These are phyloP conservation scores for Saccharata proteae DNA, from an alignment of 2,329 filamentous ascomycete species.

Conservation along the genomic window DNA sequence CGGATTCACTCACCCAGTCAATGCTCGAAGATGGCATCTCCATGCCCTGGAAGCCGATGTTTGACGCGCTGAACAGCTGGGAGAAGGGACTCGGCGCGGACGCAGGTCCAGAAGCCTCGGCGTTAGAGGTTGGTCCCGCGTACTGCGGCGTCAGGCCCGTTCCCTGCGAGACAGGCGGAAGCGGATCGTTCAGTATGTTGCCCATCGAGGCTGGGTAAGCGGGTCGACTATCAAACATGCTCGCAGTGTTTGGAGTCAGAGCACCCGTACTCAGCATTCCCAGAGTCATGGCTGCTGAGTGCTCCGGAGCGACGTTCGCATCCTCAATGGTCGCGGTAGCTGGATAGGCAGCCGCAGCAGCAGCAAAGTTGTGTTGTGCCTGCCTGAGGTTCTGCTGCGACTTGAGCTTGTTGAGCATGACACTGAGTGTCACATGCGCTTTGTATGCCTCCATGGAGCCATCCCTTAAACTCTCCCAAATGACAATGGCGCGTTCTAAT, in stretches of 20 bases:
- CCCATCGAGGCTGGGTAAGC: conserved; percentile 25
- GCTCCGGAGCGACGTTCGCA: conserved; percentile 47
- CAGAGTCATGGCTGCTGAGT: conserved; percentile 57
- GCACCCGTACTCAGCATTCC: conserved; percentile 54
- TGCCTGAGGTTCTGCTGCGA: conserved; percentile 27
- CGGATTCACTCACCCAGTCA: conserved; percentile 45
- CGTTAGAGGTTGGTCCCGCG: conserved; percentile 16
- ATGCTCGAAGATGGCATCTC: conserved; percentile 43
- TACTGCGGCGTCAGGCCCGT: conserved; percentile 22
- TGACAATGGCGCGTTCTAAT: conserved; percentile 59
- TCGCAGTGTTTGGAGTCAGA: conserved; percentile 39
- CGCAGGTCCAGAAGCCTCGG: conserved; percentile 23
- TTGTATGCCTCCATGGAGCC: conserved; percentile 84
- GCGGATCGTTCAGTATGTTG: conserved; percentile 24
- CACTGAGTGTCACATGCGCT: conserved; percentile 63
- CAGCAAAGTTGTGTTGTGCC: conserved; percentile 19
- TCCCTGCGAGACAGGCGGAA: conserved; percentile 14
- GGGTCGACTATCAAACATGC: conserved; percentile 26
- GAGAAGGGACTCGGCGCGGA: conserved; percentile 41
- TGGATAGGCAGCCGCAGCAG: conserved; percentile 18
- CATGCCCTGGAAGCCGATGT: conserved; percentile 36
- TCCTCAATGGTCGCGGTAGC: conserved; percentile 27
- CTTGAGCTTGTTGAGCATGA: conserved; percentile 73
- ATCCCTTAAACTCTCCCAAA: conserved; percentile 70
- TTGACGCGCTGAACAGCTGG: conserved; percentile 38